Evolutionary conservation across 768 basidiomycete genomes (phyloP), one percentile per base, ranked within the genome.

Genomic region (Lactarius sanguifluus): DNA sequence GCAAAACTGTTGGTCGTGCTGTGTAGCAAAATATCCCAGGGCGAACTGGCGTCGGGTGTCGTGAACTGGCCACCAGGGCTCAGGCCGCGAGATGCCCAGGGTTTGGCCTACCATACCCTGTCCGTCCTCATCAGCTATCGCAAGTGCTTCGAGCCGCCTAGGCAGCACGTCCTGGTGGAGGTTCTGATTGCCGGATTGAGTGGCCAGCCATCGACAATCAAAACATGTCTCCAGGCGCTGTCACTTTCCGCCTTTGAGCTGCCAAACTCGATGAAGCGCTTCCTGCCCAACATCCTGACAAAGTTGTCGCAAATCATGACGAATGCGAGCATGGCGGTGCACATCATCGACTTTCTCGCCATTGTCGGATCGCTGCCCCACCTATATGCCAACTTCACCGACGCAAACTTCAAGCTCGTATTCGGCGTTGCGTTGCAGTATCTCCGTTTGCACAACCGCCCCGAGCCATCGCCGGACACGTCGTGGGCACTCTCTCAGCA

Each of bases 381-480:
- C 7, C 79, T 98, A 7, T 91, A 94, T 75, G 87, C 87, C 64
- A 98, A 97, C 76, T 91, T 99, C 71, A 94, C 91, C 3, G 92
- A 95, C 69, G 83, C 79, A 57, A 91, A 98, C 72, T 98, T 88
- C 78, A 92, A 91, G 75, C 90, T 91, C 82, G 91, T 98, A 0
- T 98, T 99, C 72, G 93, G 91, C 9, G 92, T 98, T 45, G 95
- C 95, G 13, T 77, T 97, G 68, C 90, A 94, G 74, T 98, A 97
- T 77, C 87, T 99, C 64, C 90, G 95, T 71, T 85, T 93, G 70
- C 95, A 99, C 75, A 92, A 90, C 69, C 85, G 85, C 25, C 80
- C 79, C 9, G 84, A 83, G 59, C 78, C 81, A 36, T 81, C 85
- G 3, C 80, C 84, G 1, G 81, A 84, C 6, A 84, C 87, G 28